Evolutionary conservation across 371 early-diverging fungal species (phyloP).

Genomic region (Amoeboaphelidium occidentale): DNA sequence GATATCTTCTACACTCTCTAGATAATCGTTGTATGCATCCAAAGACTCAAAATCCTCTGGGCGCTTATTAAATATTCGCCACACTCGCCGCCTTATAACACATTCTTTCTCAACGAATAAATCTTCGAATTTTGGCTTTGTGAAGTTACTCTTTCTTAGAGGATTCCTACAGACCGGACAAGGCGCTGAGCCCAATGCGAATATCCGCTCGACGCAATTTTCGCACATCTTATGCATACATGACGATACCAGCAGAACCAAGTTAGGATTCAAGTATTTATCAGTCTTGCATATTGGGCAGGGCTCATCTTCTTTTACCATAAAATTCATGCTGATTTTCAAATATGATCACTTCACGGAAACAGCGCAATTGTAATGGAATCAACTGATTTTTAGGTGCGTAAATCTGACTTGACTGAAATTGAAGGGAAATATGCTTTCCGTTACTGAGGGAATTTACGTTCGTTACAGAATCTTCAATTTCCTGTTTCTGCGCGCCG

Average conservation of each 20-base stretch:
- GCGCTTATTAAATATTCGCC: slow-evolving; percentile 61
- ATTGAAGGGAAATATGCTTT: too few species aligned
- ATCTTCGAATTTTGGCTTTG: slow-evolving; percentile 75
- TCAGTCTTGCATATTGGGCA: slow-evolving; percentile 92
- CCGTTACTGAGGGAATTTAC: too few species aligned
- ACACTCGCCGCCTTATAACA: slow-evolving; percentile 51
- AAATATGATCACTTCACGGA: slow-evolving; percentile 6
- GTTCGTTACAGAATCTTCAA: too few species aligned
- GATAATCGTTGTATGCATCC: slow-evolving; percentile 58
- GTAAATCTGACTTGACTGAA: too few species aligned
- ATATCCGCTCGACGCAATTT: slow-evolving; percentile 60
- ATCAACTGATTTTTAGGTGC: too few species aligned
- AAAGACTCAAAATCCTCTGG: slow-evolving; percentile 56
- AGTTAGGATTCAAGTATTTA: slow-evolving; percentile 72
- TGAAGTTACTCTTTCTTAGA: slow-evolving; percentile 57
- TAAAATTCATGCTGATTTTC: slow-evolving; percentile 5
- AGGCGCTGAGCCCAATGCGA: slow-evolving; percentile 60
- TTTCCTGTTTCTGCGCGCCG: too few species aligned
- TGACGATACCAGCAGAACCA: slow-evolving; percentile 78
- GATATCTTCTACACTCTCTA: slow-evolving; percentile 74
- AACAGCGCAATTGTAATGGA: too few species aligned
- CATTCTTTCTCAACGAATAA: slow-evolving; percentile 82
- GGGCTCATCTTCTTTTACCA: slow-evolving; percentile 30
- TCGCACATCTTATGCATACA: slow-evolving; percentile 97
- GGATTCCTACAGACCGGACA: slow-evolving; percentile 72